phyloP scores from a whole-genome alignment of 805 yeast species.

The Yarrowia porcina region DNA sequence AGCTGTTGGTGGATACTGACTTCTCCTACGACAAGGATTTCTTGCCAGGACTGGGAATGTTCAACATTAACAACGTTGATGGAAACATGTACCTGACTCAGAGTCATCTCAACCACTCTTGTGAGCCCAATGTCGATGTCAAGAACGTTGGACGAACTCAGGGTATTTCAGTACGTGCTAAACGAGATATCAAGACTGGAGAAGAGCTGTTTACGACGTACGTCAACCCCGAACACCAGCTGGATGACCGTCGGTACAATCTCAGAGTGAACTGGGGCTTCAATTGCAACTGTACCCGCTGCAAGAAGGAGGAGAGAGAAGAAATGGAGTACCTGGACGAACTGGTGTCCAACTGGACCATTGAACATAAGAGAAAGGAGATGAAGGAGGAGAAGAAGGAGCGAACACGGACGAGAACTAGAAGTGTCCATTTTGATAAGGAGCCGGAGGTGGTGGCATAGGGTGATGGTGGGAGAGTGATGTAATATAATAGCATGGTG shows the following conservation, averaged over 20 bases:
- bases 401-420: neutral
- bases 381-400: constrained; percentile 8
- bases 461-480: neutral
- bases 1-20: constrained; percentile 41
- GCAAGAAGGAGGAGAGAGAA: constrained; percentile 55
- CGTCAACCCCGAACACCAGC: constrained; percentile 62
- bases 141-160: constrained; percentile 46
- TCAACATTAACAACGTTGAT: constrained; percentile 69
- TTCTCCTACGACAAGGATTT: constrained; percentile 51
- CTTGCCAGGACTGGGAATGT: constrained; percentile 62
- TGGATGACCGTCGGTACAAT: constrained; percentile 60
- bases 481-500: neutral
- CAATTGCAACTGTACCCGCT: constrained; percentile 61
- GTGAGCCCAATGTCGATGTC: constrained; percentile 67
- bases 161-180: constrained; percentile 61
- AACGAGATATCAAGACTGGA: constrained; percentile 53
- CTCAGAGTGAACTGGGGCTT: constrained; percentile 79
- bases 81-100: constrained; percentile 56
- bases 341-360: constrained; percentile 25
- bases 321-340: constrained; percentile 27
- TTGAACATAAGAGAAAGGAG: constrained; percentile 9
- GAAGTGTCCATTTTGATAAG: constrained; percentile 14
- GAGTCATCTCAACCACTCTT: constrained; percentile 72
- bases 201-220: constrained; percentile 71
- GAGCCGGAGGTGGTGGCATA: constrained; percentile 15